Evolutionary conservation across 192 early-diverging fungal species (phyloP), one percentile per base, ranked within the genome.

Genomic region (Podila verticillata): DNA sequence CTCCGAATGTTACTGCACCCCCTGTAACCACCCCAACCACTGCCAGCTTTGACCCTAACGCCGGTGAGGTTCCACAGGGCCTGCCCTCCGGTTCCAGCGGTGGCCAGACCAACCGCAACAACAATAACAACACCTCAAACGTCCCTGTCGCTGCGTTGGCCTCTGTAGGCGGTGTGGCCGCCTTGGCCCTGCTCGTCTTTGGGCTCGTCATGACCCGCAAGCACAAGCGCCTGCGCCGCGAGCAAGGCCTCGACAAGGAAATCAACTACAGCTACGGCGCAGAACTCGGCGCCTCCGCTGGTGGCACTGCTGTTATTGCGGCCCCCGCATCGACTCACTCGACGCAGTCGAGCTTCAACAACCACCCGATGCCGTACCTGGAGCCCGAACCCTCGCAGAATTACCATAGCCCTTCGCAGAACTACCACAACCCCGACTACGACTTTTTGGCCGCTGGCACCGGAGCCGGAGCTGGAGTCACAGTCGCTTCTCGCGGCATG

Each of bases 151-250:
- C 68, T 3, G 62, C 74, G 0, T 59, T 78, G 48, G 68, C 57
- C 2, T 63, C 68, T 30, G 74, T 78, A 9, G 68, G 63, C 8
- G 74, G 68, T 7, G 68, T 66, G 2, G 74, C 74, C 28, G 74
- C 74, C 10, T 24, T 78, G 56, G 68, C 68, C 13, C 51, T 78
- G 74, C 70, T 78, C 44, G 74, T 78, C 57, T 78, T 78, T 78
- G 74, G 74, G 32, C 39, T 78, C 22, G 74, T 78, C 26, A 39
- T 78, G 68, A 78, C 67, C 20, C 34, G 74, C 3, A 70, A 48
- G 22, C 44, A 63, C n/a, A 78, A 51, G 26, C 26, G 68, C 1
- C 28, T 49, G 5, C 68, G 68, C 8, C 35, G 63, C 24, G 74
- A 65, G 17, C 63, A 78, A 28, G 24, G 8, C 2, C 56, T 29